Evolutionary conservation across 2,329 filamentous ascomycete genomes (phyloP), one percentile per base, ranked within the genome.

Genomic region (Podosphaera xanthii): DNA sequence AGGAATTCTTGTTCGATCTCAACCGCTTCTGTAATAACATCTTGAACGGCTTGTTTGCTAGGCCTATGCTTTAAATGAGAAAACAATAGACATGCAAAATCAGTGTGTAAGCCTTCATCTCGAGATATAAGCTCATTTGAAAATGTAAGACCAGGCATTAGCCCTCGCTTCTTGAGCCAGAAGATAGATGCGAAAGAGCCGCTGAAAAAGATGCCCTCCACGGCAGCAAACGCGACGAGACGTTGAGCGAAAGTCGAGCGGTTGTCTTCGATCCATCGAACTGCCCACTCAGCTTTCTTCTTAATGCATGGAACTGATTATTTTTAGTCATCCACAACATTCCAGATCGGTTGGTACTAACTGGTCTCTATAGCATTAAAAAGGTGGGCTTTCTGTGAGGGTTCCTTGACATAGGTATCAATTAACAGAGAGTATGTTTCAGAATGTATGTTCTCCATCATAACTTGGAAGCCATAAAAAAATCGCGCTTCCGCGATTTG

Each of bases 401-500:
- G 86, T 77, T 98, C 92, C 79, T 94, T 96, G 76, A 98, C 94
- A 74, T 98, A 98, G 63, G 91, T 96, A 73, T 98, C 92, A 71
- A 98, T 98, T 71, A 98, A 83, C 42, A 98, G 84, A 30, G 91
- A 97, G 81, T 98, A 98, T 59, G 92, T 98, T 77, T 98, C 92
- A 14, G 92, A 96, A 80, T 98, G 92, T 69, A 98, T 95, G 77
- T 98, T 98, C 80, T 98, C 92, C 87, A 98, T 97, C 92, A 98
- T 98, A 77, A 97, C 97, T 77, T 98, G 92, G 81, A 98, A 98
- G 64, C 92, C 92, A 73, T 98, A 98, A 80, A 98, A 98, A 83
- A 92, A 98, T 69, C 92, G 89, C 64, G 92, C 92, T 76, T 98
- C 92, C 9, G 92, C 91, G 61, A 97, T 83, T 76, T 98, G 92